phyloP scores from a whole-genome alignment of 2,329 filamentous ascomycete species.

The Nannizziopsis barbatae region DNA sequence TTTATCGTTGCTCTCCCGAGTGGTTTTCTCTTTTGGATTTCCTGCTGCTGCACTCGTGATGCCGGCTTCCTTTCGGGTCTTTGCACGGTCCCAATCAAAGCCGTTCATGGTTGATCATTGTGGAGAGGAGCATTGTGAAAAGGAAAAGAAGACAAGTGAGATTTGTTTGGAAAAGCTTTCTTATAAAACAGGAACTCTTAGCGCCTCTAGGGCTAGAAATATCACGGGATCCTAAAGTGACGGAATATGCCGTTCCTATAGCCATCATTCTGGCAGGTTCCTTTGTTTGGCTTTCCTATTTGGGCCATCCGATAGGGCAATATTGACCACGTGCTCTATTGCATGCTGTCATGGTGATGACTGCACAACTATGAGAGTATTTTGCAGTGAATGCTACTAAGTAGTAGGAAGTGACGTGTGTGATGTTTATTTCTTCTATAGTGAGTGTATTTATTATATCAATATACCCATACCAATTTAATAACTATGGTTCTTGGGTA shows the following conservation, averaged over 20 bases:
- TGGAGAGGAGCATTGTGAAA: neutral
- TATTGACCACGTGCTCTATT: no score
- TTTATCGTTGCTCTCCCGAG: neutral
- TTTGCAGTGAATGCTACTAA: no score
- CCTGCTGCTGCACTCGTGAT: constrained; percentile 1
- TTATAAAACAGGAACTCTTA: neutral
- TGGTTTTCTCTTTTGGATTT: neutral
- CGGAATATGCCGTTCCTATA: neutral
- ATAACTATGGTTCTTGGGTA: no score
- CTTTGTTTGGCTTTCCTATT: no score
- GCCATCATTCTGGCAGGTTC: neutral
- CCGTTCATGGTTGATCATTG: neutral
- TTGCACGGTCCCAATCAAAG: constrained; percentile 8
- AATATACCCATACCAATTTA: no score
- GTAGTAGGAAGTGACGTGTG: no score
- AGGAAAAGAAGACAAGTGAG: neutral
- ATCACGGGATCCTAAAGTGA: neutral
- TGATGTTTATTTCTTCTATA: no score
- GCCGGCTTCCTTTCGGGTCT: constrained; percentile 1
- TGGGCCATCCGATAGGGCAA: no score
- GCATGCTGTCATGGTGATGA: no score
- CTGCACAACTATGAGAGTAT: no score
- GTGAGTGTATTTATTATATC: no score
- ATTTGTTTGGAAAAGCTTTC: neutral
- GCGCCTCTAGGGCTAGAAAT: neutral